Evolutionary conservation across 495 filamentous ascomycete species (phyloP), one percentile per base, ranked within the genome.

Genomic region (Paragyromitra xinjiangensis): DNA sequence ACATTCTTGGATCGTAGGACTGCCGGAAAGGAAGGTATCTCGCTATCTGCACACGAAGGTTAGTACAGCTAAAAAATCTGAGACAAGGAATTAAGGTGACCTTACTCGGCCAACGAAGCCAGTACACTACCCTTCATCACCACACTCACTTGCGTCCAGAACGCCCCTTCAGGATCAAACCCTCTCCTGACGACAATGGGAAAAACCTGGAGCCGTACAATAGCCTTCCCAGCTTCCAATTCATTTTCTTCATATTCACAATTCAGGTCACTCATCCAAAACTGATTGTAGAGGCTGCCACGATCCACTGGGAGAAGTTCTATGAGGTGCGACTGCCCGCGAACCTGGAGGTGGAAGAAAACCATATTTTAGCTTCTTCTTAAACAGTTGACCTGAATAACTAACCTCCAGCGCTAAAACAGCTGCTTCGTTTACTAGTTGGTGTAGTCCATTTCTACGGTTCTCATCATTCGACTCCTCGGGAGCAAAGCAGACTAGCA

Each of bases 391-490:
- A 22, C 3, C 19, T 39, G n/a, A 39, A 19, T 26, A 8, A 67
- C 71, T 34, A 39, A 73, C 71, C 71, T 73, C 71, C 8, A 73
- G 2, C 14, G 63, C 53, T 7, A 67, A 16, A 48, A 19, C 40
- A 1, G 69, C 69, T 39, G 61, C 61, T 16, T 19, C 26, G 0
- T 12, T 51, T 9, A 72, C 61, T 34, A 72, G 34, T n/a, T 56
- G 56, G 24, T 11, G 44, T 56, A 72, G 69, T 0, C 62, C 61
- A 12, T 34, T 7, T 29, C 12, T 56, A 16, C 69, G 59, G 4
- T 3, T 9, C 1, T 22, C 3, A 1, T 22, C 19, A 37, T 56
- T 19, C 1, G 69, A 64, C 29, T 37, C 48, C 7, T 42, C 4
- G 56, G 69, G 61, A 2, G n/a, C 61, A 1, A 72, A 51, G 34